Evolutionary conservation across 2,329 filamentous ascomycete genomes (phyloP), one percentile per base, ranked within the genome.

Genomic region (Phaeosphaeriaceae sp.): DNA sequence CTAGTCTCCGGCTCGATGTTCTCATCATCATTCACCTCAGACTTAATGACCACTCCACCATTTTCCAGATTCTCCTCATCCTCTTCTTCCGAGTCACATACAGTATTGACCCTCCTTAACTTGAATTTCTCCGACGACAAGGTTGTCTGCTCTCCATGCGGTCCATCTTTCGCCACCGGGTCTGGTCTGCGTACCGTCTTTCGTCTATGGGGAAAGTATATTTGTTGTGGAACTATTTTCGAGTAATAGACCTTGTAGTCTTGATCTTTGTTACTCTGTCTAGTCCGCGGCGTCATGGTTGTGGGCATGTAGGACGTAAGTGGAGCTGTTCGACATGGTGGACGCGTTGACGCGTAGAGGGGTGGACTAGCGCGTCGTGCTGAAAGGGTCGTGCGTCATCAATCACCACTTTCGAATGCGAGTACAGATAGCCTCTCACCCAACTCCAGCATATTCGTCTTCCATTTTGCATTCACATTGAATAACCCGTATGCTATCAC

Each of bases 221-320:
- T 49, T 41, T 76, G 74, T 36, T 72, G 63, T 7, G 72, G 69
- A 2, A 68, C 53, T 45, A 69, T 76, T 46, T 71, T 76, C 11
- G 72, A 69, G 20, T 71, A 73, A 55, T 74, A 76, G 33, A 67
- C 66, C 47, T 71, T 75, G 50, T 53, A 69, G 15, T 66, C 56
- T 11, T 63, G 57, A 7, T 71, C 62, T 47, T 61, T 61, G 31
- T 75, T 76, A 48, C 63, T 65, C 11, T 57, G 61, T 48, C 72
- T 65, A 27, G 72, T 75, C 17, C 58, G 63, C 11, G 70, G 62
- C 20, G 72, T 69, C 73, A 76, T 76, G 24, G 51, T 42, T 25
- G 48, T 25, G 7, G 45, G 31, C 45, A 31, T 36, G 11, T n/a
- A 40, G 36, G n/a, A 40, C 15, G 17, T 40, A 40, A 41, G 22